phyloP scores from a whole-genome alignment of 805 yeast species.

The Priceomyces melissophilus region DNA sequence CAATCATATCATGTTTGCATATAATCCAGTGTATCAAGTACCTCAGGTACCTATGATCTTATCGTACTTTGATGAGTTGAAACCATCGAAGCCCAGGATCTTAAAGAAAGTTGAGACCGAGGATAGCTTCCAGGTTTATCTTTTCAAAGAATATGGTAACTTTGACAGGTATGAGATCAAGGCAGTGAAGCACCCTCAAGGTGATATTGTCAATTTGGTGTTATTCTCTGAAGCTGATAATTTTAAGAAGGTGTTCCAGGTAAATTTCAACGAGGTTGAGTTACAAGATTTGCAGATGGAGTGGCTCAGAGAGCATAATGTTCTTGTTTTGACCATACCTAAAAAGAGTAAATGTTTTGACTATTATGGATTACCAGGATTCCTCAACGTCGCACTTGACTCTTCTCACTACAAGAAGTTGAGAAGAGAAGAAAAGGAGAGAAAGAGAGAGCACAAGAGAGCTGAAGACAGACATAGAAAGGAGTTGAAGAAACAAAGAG shows the following conservation, averaged over 20 bases:
- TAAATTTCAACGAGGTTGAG: constrained; percentile 24
- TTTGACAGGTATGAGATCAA: constrained; percentile 33
- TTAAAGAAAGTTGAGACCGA: constrained; percentile 35
- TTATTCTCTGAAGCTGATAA: constrained; percentile 22
- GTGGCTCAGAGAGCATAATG: constrained; percentile 24
- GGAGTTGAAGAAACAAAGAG: constrained; percentile 3
- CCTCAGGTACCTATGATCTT: constrained; percentile 9
- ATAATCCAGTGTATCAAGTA: constrained; percentile 7
- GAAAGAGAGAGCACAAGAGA: constrained; percentile 5
- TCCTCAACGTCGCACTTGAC: constrained; percentile 2
- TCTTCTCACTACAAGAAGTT: background rate
- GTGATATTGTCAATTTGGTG: constrained; percentile 17
- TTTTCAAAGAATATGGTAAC: constrained; percentile 31
- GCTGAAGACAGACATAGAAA: constrained; percentile 2
- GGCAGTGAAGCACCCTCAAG: constrained; percentile 14
- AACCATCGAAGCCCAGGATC: constrained; percentile 22
- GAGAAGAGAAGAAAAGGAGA: constrained; percentile 2
- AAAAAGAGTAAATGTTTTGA: constrained; percentile 16
- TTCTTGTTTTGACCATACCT: constrained; percentile 35
- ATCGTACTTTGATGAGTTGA: constrained; percentile 9
- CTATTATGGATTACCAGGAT: constrained; percentile 6
- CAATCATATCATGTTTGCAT: constrained; percentile 6
- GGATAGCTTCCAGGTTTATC: constrained; percentile 32
- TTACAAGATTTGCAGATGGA: constrained; percentile 33
- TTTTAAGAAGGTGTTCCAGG: constrained; percentile 30